Evolutionary conservation across 2,329 filamentous ascomycete genomes (phyloP).

Genomic region (Ophiostoma perfectum): DNA sequence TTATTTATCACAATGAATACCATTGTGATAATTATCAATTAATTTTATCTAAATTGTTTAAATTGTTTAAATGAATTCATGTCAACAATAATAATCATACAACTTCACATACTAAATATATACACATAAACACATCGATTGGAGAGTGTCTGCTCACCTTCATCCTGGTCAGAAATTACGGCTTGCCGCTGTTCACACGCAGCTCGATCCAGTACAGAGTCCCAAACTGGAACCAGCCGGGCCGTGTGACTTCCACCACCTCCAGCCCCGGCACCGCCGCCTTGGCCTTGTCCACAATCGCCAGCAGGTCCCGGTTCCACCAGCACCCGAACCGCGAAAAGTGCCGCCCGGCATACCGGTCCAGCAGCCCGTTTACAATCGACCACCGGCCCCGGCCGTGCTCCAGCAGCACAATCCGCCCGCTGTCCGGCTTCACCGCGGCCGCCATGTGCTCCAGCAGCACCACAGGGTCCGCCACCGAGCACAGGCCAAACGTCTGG

Average conservation of each 20-base stretch:
- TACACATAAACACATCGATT: background rate
- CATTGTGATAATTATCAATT: background rate
- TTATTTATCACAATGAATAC: too few relatives aligned
- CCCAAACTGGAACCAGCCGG: conserved; percentile 49
- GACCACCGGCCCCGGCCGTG: conserved; percentile 54
- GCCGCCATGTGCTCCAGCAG: conserved; percentile 51
- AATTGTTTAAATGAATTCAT: too few relatives aligned
- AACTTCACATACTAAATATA: too few relatives aligned
- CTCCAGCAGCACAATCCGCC: conserved; percentile 57
- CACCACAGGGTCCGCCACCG: conserved; percentile 50
- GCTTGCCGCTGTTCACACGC: conserved; percentile 34
- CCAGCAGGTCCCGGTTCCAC: conserved; percentile 61
- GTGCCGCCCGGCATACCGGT: conserved; percentile 50
- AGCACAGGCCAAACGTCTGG: conserved; percentile 61
- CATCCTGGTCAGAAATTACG: background rate
- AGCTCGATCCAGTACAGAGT: conserved; percentile 57
- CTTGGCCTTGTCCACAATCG: conserved; percentile 47
- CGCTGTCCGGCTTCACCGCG: conserved; percentile 48
- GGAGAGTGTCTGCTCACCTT: background rate
- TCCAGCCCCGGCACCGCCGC: conserved; percentile 48
- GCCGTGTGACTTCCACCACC: conserved; percentile 49
- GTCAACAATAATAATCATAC: background rate
- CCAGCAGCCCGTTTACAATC: conserved; percentile 51
- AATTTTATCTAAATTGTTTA: background rate
- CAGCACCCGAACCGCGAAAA: conserved; percentile 59